Evolutionary conservation across 164 flowering plant genomes (phyloP).

Genomic region (Brasenia schreberi): DNA sequence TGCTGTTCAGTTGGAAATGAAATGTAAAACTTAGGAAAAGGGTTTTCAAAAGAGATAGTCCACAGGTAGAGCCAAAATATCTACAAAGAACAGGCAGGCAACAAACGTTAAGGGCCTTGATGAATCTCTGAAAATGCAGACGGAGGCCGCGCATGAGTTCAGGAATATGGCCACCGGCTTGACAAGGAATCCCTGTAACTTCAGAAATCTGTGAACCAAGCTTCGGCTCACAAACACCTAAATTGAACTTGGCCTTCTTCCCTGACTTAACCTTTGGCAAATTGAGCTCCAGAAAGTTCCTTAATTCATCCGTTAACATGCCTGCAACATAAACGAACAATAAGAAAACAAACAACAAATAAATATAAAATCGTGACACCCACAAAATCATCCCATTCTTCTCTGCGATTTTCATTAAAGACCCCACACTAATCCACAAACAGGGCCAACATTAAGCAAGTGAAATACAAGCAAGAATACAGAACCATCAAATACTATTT

Average conservation of each 20-base stretch:
- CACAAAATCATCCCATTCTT: background rate
- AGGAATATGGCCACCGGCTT: slow-evolving; percentile 66
- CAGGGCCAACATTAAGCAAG: no score
- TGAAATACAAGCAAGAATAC: no score
- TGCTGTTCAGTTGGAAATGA: slow-evolving; percentile 18
- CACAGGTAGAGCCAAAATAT: background rate
- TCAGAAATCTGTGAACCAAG: slow-evolving; percentile 84
- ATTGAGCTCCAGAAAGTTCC: slow-evolving; percentile 73
- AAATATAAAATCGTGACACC: background rate
- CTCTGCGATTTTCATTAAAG: background rate
- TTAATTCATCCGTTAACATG: slow-evolving; percentile 83
- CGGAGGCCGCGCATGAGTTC: slow-evolving; percentile 90
- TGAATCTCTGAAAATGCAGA: slow-evolving; percentile 70
- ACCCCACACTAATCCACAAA: no score
- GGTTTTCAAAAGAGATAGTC: background rate
- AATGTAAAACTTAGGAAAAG: background rate
- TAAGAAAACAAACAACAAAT: background rate
- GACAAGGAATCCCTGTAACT: slow-evolving; percentile 79
- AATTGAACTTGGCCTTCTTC: slow-evolving; percentile 64
- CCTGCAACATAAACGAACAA: slow-evolving; percentile 26
- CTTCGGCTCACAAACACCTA: slow-evolving; percentile 81
- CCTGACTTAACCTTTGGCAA: slow-evolving; percentile 83
- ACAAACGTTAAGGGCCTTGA: slow-evolving; percentile 77
- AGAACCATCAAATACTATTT: no score
- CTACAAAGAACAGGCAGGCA: background rate